These are phyloP conservation scores for Scheffersomyces ergatensis DNA, from an alignment of 805 yeast genomes.

Conservation along the genomic window DNA sequence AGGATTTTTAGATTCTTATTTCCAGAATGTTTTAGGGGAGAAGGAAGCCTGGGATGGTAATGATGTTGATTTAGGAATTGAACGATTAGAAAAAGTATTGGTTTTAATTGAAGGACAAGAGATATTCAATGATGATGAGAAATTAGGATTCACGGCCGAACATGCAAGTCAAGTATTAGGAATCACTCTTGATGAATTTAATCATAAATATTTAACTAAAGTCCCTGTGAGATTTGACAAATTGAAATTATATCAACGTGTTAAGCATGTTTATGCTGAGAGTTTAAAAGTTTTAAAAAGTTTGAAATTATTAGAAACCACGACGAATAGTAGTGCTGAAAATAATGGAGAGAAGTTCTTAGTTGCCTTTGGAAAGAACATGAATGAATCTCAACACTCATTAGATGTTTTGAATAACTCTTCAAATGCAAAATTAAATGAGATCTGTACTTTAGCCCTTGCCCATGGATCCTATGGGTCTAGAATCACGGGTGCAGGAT, in stretches of 20 bases:
- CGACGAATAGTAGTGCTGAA: conserved; percentile 4
- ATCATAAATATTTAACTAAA: conserved; percentile 41
- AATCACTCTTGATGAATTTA: conserved; percentile 40
- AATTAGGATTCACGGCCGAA: conserved; percentile 48
- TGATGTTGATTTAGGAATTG: conserved; percentile 40
- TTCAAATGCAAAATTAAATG: conserved; percentile 54
- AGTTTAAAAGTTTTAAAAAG: conserved; percentile 56
- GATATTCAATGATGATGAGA: conserved; percentile 27
- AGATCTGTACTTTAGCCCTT: conserved; percentile 52
- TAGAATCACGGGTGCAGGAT: conserved; percentile 78
- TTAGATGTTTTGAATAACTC: conserved; percentile 49
- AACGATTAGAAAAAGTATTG: conserved; percentile 39
- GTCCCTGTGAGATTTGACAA: conserved; percentile 57
- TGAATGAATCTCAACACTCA: conserved; percentile 60
- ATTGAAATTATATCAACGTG: conserved; percentile 56
- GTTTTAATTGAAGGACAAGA: conserved; percentile 46
- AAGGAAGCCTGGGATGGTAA: conserved; percentile 41
- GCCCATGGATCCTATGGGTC: conserved; percentile 61
- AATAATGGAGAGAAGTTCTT: conserved; percentile 34
- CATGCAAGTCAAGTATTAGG: conserved; percentile 46
- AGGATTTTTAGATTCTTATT: conserved; percentile 59
- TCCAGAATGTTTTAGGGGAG: conserved; percentile 25
- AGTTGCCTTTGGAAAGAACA: conserved; percentile 46
- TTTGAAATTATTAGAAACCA: conserved; percentile 33
- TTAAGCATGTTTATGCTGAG: conserved; percentile 64